Conservation (phyloP, 345 rosid genomes). For the Lumnitzera littorea region DNA sequence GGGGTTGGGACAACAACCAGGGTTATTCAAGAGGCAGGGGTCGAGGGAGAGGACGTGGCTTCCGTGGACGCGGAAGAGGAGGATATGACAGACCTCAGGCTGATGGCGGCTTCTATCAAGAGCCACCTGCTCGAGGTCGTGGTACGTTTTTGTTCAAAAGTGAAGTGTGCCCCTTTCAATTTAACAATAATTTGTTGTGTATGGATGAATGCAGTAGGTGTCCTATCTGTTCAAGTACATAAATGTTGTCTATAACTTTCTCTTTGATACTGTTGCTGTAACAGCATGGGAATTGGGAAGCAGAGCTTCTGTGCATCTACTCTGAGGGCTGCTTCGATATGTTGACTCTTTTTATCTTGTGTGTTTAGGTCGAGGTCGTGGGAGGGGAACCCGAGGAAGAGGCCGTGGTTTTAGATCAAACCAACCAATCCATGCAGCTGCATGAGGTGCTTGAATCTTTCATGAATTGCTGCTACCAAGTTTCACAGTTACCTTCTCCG, state of each 20-base stretch:
- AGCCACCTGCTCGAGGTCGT: slow-evolving; percentile 37
- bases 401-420: slow-evolving; percentile 55
- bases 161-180: not conserved
- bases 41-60: slow-evolving; percentile 41
- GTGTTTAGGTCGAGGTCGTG: slow-evolving; percentile 58
- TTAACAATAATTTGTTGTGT: too few species aligned
- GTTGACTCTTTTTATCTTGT: not conserved
- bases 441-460: slow-evolving; percentile 21
- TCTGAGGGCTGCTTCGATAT: not conserved
- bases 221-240: too few species aligned
- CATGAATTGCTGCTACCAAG: not conserved
- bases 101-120: slow-evolving; percentile 63
- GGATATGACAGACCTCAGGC: slow-evolving; percentile 63
- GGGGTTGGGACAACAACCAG: slow-evolving; percentile 34
- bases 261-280: too few species aligned
- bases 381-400: slow-evolving; percentile 64
- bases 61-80: slow-evolving; percentile 34
- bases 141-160: slow-evolving; percentile 11
- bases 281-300: too few species aligned
- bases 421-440: slow-evolving; percentile 48
- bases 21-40: slow-evolving; percentile 41
- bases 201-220: too few species aligned
- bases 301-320: too few species aligned
- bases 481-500: slow-evolving; percentile 9
- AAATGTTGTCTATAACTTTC: too few species aligned